Evolutionary conservation across 2,329 filamentous ascomycete genomes (phyloP).

Genomic region (Mariannaea elegans): DNA sequence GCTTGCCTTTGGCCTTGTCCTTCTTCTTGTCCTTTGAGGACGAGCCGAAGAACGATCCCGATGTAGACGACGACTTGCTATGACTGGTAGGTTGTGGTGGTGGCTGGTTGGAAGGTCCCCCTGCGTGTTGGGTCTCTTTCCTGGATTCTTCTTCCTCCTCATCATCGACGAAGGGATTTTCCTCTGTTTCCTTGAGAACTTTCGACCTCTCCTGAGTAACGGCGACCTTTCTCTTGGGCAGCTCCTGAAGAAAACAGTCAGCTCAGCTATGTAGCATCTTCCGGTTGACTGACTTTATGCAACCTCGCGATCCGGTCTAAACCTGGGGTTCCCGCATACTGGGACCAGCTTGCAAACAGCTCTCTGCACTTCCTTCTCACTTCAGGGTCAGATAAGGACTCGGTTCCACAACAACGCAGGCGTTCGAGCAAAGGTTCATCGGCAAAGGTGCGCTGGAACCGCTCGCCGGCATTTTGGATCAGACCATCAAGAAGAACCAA

Average conservation of each 20-base stretch:
- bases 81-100: constrained; percentile 20
- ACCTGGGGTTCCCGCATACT: constrained; percentile 83
- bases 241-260: constrained; percentile 56
- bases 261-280: background rate
- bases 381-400: constrained; percentile 82
- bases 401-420: constrained; percentile 85
- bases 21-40: constrained; percentile 64
- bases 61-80: constrained; percentile 51
- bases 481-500: constrained; percentile 90
- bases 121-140: constrained; percentile 39
- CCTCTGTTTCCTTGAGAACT: constrained; percentile 83
- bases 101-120: constrained; percentile 32
- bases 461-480: constrained; percentile 90
- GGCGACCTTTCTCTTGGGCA: constrained; percentile 73
- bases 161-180: constrained; percentile 74
- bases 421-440: constrained; percentile 94
- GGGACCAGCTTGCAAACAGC: constrained; percentile 88
- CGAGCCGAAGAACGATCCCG: constrained; percentile 52
- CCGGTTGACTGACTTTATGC: constrained; percentile 64
- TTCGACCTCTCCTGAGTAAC: constrained; percentile 82
- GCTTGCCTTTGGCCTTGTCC: constrained; percentile 65
- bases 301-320: constrained; percentile 82
- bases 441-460: constrained; percentile 86
- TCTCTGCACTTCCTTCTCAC: constrained; percentile 90
- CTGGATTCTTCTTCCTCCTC: constrained; percentile 62